phyloP scores from a whole-genome alignment of 495 filamentous ascomycete species.

The Daldinia decipiens region DNA sequence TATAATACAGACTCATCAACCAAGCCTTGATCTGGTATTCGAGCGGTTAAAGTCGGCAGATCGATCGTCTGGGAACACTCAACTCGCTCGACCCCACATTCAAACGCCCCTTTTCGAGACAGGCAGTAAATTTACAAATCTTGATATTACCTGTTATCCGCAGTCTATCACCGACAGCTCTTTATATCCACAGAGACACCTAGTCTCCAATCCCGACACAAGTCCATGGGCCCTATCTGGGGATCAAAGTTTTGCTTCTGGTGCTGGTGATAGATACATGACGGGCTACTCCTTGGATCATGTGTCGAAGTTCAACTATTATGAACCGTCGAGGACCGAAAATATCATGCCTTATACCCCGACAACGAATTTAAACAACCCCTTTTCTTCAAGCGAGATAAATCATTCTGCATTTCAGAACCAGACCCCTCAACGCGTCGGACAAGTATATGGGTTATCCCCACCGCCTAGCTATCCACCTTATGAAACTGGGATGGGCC shows the following conservation, averaged over 20 bases:
- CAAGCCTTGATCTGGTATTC: slow-evolving; percentile 18
- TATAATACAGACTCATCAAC: slow-evolving; percentile 4
- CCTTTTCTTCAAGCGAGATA: background rate
- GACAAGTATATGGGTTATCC: slow-evolving; percentile 4
- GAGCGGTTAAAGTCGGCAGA: slow-evolving; percentile 14
- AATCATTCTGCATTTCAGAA: background rate
- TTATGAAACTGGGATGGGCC: background rate
- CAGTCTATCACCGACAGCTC: slow-evolving; percentile 15
- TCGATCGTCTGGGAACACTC: background rate
- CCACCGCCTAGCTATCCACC: background rate
- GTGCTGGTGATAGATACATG: slow-evolving; percentile 6
- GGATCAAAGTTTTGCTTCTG: background rate
- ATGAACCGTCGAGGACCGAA: background rate
- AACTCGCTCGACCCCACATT: slow-evolving; percentile 5
- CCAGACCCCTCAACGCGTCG: background rate
- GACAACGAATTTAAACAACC: background rate
- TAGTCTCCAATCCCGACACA: background rate
- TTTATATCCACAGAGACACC: slow-evolving; percentile 1
- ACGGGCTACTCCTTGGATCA: background rate
- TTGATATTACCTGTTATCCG: slow-evolving; percentile 8
- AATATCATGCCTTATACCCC: background rate
- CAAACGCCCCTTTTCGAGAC: slow-evolving; percentile 18
- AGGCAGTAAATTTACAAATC: slow-evolving; percentile 12
- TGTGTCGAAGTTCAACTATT: background rate
- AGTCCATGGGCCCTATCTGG: background rate